phyloP scores from a whole-genome alignment of 495 filamentous ascomycete species.

The Letharia lupina region DNA sequence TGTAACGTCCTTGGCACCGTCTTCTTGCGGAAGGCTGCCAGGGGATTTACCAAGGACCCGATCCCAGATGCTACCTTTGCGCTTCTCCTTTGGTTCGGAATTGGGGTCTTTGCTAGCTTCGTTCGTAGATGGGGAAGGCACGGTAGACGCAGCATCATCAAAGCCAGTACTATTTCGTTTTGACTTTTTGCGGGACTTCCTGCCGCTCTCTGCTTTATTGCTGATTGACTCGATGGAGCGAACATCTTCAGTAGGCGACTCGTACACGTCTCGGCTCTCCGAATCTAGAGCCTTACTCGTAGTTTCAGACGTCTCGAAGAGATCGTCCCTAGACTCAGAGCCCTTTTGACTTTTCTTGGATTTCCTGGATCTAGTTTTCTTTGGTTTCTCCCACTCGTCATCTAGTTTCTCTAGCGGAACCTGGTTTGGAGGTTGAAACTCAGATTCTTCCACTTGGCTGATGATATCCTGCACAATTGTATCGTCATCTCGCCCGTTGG shows the following conservation, averaged over 20 bases:
- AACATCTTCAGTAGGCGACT: conserved; percentile 24
- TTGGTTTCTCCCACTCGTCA: conserved; percentile 4
- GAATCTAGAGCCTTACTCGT: neutral
- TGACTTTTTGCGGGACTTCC: conserved; percentile 27
- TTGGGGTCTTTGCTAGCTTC: conserved; percentile 29
- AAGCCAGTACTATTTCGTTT: conserved; percentile 25
- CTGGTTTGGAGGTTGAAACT: neutral
- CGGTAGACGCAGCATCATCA: conserved; percentile 33
- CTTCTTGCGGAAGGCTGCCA: conserved; percentile 6
- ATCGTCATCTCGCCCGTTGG: conserved; percentile 15
- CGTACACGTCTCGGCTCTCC: conserved; percentile 31
- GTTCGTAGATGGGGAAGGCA: conserved; percentile 32
- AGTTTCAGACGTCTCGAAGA: conserved; percentile 3
- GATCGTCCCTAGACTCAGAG: neutral
- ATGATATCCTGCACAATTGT: conserved; percentile 21
- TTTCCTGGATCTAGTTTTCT: conserved; percentile 3
- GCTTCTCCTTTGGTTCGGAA: conserved; percentile 31
- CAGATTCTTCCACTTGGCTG: conserved; percentile 16
- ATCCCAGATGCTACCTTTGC: conserved; percentile 33
- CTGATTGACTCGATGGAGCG: conserved; percentile 25
- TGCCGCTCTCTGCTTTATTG: conserved; percentile 23
- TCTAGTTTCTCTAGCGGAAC: neutral
- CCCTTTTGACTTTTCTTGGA: conserved; percentile 4
- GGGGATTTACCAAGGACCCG: conserved; percentile 25
- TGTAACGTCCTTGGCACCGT: conserved; percentile 9